A percentile compares a stretch with the other conserved stretches of the same genome.
These are phyloP conservation scores for Pneumocystis oryctolagi DNA, from an alignment of 1,139 yeast species.

Conservation along the genomic window DNA sequence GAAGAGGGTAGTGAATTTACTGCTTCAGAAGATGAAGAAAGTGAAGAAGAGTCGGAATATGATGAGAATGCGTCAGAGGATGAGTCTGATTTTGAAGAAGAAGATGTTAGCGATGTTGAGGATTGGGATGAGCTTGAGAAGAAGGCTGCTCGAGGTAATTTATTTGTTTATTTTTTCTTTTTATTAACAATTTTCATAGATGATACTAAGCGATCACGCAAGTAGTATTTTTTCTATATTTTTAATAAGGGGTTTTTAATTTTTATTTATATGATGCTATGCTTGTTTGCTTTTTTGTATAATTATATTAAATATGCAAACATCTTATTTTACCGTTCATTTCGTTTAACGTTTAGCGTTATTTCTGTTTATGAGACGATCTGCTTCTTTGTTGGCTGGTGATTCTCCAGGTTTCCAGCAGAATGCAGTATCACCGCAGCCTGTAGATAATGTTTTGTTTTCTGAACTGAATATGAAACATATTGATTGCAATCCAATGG, in stretches of 20 bases:
- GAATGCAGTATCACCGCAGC: background rate
- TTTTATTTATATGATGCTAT: background rate
- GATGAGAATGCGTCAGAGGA: slow-evolving; percentile 20
- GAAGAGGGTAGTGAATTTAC: slow-evolving; percentile 45
- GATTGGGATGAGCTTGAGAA: slow-evolving; percentile 29
- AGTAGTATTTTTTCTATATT: background rate
- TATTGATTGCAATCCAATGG: background rate
- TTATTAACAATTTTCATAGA: background rate
- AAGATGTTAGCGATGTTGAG: slow-evolving; percentile 24
- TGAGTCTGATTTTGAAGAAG: slow-evolving; percentile 19
- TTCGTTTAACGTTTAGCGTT: background rate
- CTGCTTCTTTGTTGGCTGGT: background rate
- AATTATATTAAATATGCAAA: background rate
- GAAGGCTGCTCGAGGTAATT: slow-evolving; percentile 17
- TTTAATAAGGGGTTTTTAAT: background rate
- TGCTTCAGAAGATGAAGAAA: slow-evolving; percentile 47
- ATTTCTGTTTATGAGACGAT: background rate
- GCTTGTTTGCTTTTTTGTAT: background rate
- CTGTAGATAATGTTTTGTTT: background rate
- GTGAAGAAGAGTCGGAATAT: slow-evolving; percentile 47
- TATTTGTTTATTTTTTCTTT: background rate
- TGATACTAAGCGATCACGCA: background rate
- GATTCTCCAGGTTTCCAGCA: background rate
- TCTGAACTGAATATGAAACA: background rate
- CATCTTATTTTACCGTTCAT: no score